Conservation (phyloP, 805 yeast species). For the Saccharomycopsis olivae region DNA sequence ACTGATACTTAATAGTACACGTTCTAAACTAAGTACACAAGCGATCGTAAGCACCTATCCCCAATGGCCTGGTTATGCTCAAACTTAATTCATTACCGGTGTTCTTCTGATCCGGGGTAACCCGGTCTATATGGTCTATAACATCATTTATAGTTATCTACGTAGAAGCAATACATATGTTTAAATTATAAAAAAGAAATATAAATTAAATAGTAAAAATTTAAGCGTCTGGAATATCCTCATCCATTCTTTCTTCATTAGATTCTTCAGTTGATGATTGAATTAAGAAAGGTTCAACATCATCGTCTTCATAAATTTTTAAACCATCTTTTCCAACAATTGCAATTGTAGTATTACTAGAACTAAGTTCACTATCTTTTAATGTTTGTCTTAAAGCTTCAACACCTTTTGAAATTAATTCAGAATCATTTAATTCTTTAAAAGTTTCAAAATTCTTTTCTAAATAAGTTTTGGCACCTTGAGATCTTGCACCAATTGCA, state of each 20-base stretch:
- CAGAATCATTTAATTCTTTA: conserved; percentile 49
- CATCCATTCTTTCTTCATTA: neutral
- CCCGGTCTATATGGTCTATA: too few relatives aligned
- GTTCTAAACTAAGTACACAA: too few relatives aligned
- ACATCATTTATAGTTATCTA: too few relatives aligned
- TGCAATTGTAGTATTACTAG: conserved; percentile 80
- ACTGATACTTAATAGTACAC: too few relatives aligned
- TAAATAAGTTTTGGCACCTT: conserved; percentile 92
- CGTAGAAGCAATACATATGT: too few relatives aligned
- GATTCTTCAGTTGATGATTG: neutral
- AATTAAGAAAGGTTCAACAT: conserved; percentile 35
- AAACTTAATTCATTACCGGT: too few relatives aligned
- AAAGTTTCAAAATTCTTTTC: conserved; percentile 76
- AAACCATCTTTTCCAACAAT: conserved; percentile 83
- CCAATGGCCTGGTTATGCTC: too few relatives aligned
- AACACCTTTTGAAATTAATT: conserved; percentile 76
- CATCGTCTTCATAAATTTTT: conserved; percentile 76
- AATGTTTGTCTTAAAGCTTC: conserved; percentile 89
- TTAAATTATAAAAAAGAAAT: too few relatives aligned
- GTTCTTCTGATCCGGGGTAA: too few relatives aligned
- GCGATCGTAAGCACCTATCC: too few relatives aligned
- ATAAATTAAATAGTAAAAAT: too few relatives aligned
- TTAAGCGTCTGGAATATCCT: neutral
- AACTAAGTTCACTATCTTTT: conserved; percentile 85
- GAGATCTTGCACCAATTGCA: conserved; percentile 97